Evolutionary conservation across 2,329 filamentous ascomycete genomes (phyloP).

Genomic region (Clonostachys sp.): DNA sequence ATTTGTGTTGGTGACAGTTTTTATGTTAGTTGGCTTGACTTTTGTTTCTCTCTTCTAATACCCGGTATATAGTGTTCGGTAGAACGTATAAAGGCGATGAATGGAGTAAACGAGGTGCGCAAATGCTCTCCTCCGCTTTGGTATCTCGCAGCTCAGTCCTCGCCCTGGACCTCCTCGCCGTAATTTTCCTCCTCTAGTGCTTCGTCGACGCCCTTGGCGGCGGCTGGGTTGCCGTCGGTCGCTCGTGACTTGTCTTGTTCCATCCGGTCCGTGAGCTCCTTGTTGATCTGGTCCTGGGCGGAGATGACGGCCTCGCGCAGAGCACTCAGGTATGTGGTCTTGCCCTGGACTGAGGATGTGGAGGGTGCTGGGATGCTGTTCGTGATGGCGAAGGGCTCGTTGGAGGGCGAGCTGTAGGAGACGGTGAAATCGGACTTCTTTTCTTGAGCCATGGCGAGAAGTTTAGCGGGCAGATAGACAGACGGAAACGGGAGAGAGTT

Average conservation of each 20-base stretch:
- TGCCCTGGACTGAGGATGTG: constrained; percentile 35
- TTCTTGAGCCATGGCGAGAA: constrained; percentile 5
- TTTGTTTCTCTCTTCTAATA: constrained; percentile 16
- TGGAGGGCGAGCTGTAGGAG: constrained; percentile 48
- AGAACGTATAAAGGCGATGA: too few species aligned
- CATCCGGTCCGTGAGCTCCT: constrained; percentile 69
- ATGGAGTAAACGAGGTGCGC: too few species aligned
- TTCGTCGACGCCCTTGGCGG: constrained; percentile 36
- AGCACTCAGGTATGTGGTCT: constrained; percentile 52
- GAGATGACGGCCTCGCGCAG: constrained; percentile 52
- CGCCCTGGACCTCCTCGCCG: constrained; percentile 75
- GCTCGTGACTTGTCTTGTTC: constrained; percentile 59
- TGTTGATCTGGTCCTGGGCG: constrained; percentile 66
- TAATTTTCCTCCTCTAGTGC: constrained; percentile 72
- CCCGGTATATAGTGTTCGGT: constrained; percentile 10
- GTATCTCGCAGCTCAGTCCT: constrained; percentile 19
- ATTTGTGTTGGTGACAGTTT: constrained; percentile 8
- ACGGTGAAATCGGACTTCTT: constrained; percentile 16
- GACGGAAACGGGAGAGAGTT: too few species aligned
- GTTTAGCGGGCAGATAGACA: too few species aligned
- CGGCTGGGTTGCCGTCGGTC: constrained; percentile 8
- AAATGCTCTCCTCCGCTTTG: too few species aligned
- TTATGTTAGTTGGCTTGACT: neutral
- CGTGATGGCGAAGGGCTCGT: constrained; percentile 38
- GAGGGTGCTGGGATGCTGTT: constrained; percentile 26